Evolutionary conservation across 1,139 yeast genomes (phyloP).

Genomic region (Geotrichum histeridarum): DNA sequence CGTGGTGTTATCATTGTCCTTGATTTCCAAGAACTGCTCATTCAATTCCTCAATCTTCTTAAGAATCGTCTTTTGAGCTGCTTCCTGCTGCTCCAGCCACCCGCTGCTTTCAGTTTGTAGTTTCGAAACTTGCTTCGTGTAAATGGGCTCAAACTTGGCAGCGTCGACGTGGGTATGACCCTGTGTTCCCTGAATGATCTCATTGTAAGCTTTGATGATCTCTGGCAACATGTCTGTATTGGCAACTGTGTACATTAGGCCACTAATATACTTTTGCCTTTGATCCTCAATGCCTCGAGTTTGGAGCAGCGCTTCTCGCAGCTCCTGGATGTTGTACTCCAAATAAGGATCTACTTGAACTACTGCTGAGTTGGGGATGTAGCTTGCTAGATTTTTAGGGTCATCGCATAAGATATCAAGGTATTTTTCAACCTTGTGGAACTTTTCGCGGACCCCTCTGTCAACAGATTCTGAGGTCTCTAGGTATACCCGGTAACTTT

Average conservation of each 20-base stretch:
- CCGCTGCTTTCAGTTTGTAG: slow-evolving; percentile 42
- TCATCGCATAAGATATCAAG: slow-evolving; percentile 46
- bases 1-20: slow-evolving; percentile 33
- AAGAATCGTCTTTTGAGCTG: slow-evolving; percentile 45
- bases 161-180: slow-evolving; percentile 29
- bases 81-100: slow-evolving; percentile 40
- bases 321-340: slow-evolving; percentile 39
- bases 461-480: slow-evolving; percentile 63
- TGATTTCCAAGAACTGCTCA: slow-evolving; percentile 36
- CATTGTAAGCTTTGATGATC: slow-evolving; percentile 24
- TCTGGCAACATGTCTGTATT: slow-evolving; percentile 32
- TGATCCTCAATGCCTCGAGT: slow-evolving; percentile 30
- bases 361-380: slow-evolving; percentile 49
- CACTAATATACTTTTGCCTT: slow-evolving; percentile 28
- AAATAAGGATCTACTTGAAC: slow-evolving; percentile 43
- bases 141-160: slow-evolving; percentile 33
- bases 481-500: slow-evolving; percentile 48
- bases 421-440: slow-evolving; percentile 42
- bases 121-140: slow-evolving; percentile 28
- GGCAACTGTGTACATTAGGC: slow-evolving; percentile 31
- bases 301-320: slow-evolving; percentile 42
- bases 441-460: slow-evolving; percentile 44
- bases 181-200: slow-evolving; percentile 23
- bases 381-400: slow-evolving; percentile 41
- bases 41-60: slow-evolving; percentile 43